Base-by-base conservation (phyloP, 2,329 filamentous ascomycete genomes). In the Cryphonectria naterciae region DNA sequence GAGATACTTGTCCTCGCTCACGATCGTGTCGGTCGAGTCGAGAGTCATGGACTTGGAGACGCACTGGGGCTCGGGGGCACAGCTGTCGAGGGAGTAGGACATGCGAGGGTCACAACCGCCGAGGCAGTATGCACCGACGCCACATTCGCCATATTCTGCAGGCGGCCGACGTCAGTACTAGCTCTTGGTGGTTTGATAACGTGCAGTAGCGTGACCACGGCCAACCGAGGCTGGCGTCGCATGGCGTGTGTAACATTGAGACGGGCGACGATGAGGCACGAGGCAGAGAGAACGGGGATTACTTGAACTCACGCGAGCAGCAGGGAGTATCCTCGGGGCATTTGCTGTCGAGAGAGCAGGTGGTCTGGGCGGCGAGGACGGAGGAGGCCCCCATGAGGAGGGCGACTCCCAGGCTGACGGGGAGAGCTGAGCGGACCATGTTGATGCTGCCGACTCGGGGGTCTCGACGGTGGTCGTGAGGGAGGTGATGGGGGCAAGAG, bases 81-180 rank as follows among this genome's bases (percentile, higher is more conserved):
- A 99, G 2, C 95, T 91, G 75, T 97, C 90, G 76, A 98, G 87
- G 17, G 88, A 88, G 84, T 91, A 92, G 64, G 95, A 98, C 83
- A 91, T 91, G 78, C 90, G 88, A 43, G 94, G 93, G 79, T 98
- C 95, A 84, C 96, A 99, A 74, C 96, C 96, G 77, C 96, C 96
- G 28, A 99, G 89, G 79, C 96, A 99, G 87, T 93, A 98, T 69
- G 95, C 96, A 77, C 96, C 96, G 69, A 94, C 90, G 83, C 95
- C 96, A 78, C 96, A 98, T 81, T 95, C 87, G 77, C 93, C 93
- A 82, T 98, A 98, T 82, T 96, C 94, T 97, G 77, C 66, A 76
- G 58, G 69, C 68, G 62, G 63, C 68, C 60, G 74, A 65, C 43
- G 73, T 75, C 61, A 75, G 71, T 39, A 5, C 13, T 37, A 10